Conservation (phyloP, 140 eudicot species). For the Cichorium intybus region DNA sequence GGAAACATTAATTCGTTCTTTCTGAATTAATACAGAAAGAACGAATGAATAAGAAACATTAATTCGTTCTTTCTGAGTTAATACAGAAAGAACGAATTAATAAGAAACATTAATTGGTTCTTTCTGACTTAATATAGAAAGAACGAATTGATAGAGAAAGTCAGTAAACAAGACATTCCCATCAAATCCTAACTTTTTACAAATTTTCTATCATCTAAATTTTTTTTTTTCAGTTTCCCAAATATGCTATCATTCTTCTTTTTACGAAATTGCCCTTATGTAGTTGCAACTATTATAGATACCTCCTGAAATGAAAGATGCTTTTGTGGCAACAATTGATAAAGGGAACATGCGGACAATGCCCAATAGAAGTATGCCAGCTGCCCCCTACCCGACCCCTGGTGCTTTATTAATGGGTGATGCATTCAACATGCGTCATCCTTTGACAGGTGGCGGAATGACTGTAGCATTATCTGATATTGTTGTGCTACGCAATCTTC, state of each 20-base stretch:
- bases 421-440: slow-evolving; percentile 71
- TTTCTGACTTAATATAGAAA: too few species aligned
- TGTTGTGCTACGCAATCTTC: slow-evolving; percentile 52
- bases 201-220: too few species aligned
- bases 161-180: too few species aligned
- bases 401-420: slow-evolving; percentile 70
- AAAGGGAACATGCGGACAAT: slow-evolving; percentile 54
- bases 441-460: slow-evolving; percentile 73
- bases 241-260: not conserved
- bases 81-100: too few species aligned
- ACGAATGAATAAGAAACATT: too few species aligned
- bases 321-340: slow-evolving; percentile 47
- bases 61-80: too few species aligned
- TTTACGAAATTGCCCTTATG: not conserved
- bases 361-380: slow-evolving; percentile 76
- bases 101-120: too few species aligned
- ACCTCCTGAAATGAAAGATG: slow-evolving; percentile 40
- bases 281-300: slow-evolving; percentile 25
- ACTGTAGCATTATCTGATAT: slow-evolving; percentile 63
- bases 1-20: too few species aligned
- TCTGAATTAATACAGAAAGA: too few species aligned
- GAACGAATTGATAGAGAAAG: too few species aligned
- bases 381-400: slow-evolving; percentile 57
- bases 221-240: too few species aligned
- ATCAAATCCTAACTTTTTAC: too few species aligned